Conservation (phyloP, 352 stramenopile genomes). For the Globisporangium canariense region DNA sequence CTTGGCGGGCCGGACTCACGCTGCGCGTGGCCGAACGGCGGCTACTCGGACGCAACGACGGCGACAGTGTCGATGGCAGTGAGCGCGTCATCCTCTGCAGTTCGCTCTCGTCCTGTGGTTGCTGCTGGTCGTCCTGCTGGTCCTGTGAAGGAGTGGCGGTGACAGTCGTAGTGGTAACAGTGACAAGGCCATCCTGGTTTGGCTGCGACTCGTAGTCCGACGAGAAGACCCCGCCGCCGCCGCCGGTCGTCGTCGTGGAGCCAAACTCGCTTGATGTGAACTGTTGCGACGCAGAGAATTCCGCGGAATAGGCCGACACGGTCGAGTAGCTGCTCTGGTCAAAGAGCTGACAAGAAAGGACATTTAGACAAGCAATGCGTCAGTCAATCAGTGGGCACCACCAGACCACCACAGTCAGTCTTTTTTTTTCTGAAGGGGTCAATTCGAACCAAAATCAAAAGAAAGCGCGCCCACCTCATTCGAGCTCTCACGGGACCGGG, state of each 20-base stretch:
- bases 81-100: constrained; percentile 31
- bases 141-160: not conserved
- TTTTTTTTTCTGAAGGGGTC: not conserved
- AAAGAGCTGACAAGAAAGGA: constrained; percentile 16
- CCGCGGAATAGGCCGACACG: constrained; percentile 10
- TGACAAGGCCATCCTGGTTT: not conserved
- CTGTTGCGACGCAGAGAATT: constrained; percentile 8
- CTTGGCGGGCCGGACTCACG: constrained; percentile 35
- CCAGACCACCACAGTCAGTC: not conserved
- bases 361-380: not conserved
- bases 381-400: not conserved
- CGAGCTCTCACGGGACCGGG: constrained; percentile 44
- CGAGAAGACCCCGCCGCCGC: not conserved
- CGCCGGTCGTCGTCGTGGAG: not conserved
- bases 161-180: not conserved
- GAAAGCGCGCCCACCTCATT: constrained; percentile 50
- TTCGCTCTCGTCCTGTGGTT: constrained; percentile 5
- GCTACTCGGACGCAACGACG: constrained; percentile 10
- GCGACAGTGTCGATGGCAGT: constrained; percentile 33
- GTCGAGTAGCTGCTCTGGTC: constrained; percentile 9
- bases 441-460: constrained; percentile 3
- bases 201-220: not conserved
- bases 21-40: constrained; percentile 41
- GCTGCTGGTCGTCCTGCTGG: not conserved
- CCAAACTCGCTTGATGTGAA: constrained; percentile 4